These are phyloP conservation scores for Leccinum pellstonianum DNA, from an alignment of 768 basidiomycete genomes.

Conservation along the genomic window DNA sequence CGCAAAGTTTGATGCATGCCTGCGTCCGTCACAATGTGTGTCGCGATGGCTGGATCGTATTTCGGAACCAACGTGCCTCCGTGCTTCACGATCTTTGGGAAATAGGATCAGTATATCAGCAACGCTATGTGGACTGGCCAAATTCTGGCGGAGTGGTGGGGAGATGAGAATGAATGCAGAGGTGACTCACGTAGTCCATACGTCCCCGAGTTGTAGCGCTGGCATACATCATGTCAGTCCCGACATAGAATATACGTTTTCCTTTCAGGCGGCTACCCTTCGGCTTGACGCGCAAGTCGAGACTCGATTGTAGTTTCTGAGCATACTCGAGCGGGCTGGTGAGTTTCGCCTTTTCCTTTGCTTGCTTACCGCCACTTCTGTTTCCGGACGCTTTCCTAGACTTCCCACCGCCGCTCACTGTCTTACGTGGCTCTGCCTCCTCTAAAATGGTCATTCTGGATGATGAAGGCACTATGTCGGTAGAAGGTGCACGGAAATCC, in stretches of 20 bases:
- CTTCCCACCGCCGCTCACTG: slow-evolving; percentile 23
- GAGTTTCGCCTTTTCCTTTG: slow-evolving; percentile 41
- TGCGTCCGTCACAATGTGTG: slow-evolving; percentile 64
- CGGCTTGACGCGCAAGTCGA: slow-evolving; percentile 18
- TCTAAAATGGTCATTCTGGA: neutral
- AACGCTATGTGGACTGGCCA: neutral
- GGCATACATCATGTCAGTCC: slow-evolving; percentile 56
- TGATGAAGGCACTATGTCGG: neutral
- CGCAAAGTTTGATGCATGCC: slow-evolving; percentile 27
- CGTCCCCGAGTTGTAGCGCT: slow-evolving; percentile 49
- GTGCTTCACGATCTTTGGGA: slow-evolving; percentile 53
- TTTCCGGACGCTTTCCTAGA: slow-evolving; percentile 1
- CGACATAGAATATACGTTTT: slow-evolving; percentile 56
- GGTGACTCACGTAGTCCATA: slow-evolving; percentile 59
- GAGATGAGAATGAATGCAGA: neutral
- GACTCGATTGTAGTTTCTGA: slow-evolving; percentile 40
- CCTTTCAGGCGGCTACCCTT: slow-evolving; percentile 45
- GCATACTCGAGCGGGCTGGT: slow-evolving; percentile 57
- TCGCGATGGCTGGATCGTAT: slow-evolving; percentile 56
- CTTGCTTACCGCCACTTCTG: slow-evolving; percentile 26
- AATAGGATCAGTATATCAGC: slow-evolving; percentile 4
- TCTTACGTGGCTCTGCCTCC: slow-evolving; percentile 17
- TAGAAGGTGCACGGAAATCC: neutral
- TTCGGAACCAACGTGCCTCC: slow-evolving; percentile 61
- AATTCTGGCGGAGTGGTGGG: neutral